Percentiles rank a stretch among this genome's conserved stretches.
These are phyloP conservation scores for Pelargonium nanum DNA, from an alignment of 345 rosid species.

Conservation along the genomic window DNA sequence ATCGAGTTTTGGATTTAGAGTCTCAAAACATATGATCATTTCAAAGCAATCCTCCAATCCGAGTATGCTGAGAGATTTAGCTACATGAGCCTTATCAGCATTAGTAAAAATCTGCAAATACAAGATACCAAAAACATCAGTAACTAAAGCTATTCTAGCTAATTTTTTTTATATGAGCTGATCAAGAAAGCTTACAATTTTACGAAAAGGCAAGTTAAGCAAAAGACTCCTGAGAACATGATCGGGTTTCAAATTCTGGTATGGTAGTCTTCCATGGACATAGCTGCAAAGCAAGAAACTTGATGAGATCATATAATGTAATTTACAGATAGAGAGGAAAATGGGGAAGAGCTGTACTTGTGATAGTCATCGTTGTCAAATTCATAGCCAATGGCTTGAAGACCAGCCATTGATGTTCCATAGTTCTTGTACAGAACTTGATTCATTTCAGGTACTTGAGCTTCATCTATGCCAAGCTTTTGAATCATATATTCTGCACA, in stretches of 20 bases:
- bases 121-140: not conserved
- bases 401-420: conserved; percentile 98
- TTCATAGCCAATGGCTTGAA: conserved; percentile 79
- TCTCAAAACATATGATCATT: conserved; percentile 67
- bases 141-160: no score
- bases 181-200: conserved; percentile 43
- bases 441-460: conserved; percentile 50
- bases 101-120: conserved; percentile 38
- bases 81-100: conserved; percentile 69
- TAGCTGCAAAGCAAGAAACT: conserved; percentile 29
- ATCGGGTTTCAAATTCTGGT: conserved; percentile 62
- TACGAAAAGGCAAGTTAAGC: conserved; percentile 70
- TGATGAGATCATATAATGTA: not conserved
- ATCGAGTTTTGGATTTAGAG: conserved; percentile 36
- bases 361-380: conserved; percentile 80
- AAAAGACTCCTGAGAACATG: conserved; percentile 66
- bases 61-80: conserved; percentile 46
- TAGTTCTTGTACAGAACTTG: conserved; percentile 56
- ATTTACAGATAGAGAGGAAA: no score
- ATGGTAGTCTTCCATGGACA: conserved; percentile 91
- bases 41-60: conserved; percentile 78
- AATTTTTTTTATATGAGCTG: no score
- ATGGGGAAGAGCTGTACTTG: conserved; percentile 25
- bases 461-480: conserved; percentile 50
- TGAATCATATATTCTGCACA: conserved; percentile 63